Conservation (phyloP, 2,329 filamentous ascomycete genomes). For the Sporothrix humicola region DNA sequence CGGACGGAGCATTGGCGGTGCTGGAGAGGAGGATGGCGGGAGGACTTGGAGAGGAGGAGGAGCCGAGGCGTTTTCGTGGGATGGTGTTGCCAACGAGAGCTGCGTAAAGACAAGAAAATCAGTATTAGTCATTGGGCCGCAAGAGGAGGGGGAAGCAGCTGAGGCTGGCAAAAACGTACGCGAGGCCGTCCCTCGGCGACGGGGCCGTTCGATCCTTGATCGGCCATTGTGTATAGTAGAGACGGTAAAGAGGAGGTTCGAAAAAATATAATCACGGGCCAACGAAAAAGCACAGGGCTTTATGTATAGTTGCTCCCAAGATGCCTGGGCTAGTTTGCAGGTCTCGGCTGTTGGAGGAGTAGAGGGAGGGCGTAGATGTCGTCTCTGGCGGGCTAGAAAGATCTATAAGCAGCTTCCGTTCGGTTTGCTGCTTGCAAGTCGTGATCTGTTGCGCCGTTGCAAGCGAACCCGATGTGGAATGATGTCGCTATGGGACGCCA, state of each 20-base stretch:
- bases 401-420: not conserved
- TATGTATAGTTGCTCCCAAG: not conserved
- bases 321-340: too few species aligned
- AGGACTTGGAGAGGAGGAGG: slow-evolving; percentile 28
- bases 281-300: not conserved
- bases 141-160: too few species aligned
- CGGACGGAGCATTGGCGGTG: slow-evolving; percentile 73
- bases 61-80: slow-evolving; percentile 15
- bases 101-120: not conserved
- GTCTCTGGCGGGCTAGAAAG: not conserved
- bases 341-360: not conserved
- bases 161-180: slow-evolving; percentile 17
- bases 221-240: slow-evolving; percentile 36
- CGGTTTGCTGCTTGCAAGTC: not conserved
- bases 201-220: slow-evolving; percentile 34
- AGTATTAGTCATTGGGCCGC: not conserved
- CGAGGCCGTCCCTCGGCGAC: slow-evolving; percentile 31
- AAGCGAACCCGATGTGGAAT: not conserved
- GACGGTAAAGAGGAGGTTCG: too few species aligned
- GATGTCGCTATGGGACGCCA: not conserved
- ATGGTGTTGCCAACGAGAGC: slow-evolving; percentile 21
- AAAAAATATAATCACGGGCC: slow-evolving; percentile 13
- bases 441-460: not conserved
- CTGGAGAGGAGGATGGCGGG: slow-evolving; percentile 46
- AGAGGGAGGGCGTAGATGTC: too few species aligned